Evolutionary conservation across 495 filamentous ascomycete genomes (phyloP), one percentile per base, ranked within the genome.

Genomic region (Penicillium tannophilum): DNA sequence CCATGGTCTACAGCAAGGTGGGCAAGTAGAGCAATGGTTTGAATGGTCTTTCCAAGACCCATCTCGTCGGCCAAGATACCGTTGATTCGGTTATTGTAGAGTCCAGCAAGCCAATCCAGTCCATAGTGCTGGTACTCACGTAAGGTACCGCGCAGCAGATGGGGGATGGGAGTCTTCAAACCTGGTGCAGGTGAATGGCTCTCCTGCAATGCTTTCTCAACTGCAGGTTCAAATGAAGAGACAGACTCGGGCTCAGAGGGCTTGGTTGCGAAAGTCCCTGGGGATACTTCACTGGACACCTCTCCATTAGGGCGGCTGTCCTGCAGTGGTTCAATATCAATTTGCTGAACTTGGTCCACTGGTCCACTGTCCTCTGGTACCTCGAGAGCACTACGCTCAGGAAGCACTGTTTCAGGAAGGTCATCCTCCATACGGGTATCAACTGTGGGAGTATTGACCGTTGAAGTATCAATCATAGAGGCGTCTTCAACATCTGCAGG

Each of bases 41-140:
- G 95, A 39, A 99, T 98, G 0, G 95, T 99, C 72, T 99, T 99
- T 2, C 95, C 95, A 24, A 99, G 85, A 64, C 95, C 95, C 95
- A 99, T 99, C 66, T 99, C 95, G 67, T 99, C 95, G 5, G 95
- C 95, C n/a, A 99, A 79, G 51, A 99, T 99, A 42, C 95, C 95
- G 69, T 99, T 99, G 50, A 91, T 94, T 59, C 90, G 84, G 59
- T 91, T 93, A n/a, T 86, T 86, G 72, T 99, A 96, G 5, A 98
- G 82, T 1, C 88, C 87, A 7, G 92, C 91, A 43, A 99, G 88
- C 95, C 95, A 99, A 66, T 99, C 95, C 14, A 99, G 77, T 10
- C 95, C 95, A 69, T 88, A 89, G 65, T 98, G 95, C 60, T 99
- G 95, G 65, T 99, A 99, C 72, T 97, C 92, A 72, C 95, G 90